These are phyloP conservation scores for Aspergillus brunneoviolaceus DNA, from an alignment of 2,329 filamentous ascomycete species.

Conservation along the genomic window DNA sequence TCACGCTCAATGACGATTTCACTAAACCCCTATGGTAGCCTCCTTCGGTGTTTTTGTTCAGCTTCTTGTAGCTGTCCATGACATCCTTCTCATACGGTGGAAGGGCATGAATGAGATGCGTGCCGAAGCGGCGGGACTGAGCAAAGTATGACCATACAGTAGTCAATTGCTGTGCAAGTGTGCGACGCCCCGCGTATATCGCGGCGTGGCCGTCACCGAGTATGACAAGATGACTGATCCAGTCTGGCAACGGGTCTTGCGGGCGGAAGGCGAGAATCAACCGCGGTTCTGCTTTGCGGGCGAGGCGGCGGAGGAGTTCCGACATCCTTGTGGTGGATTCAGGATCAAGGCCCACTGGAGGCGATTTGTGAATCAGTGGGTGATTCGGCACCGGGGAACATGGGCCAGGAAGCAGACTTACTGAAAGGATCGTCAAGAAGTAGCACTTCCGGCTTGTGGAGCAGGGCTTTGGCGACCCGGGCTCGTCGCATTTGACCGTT, in stretches of 20 bases:
- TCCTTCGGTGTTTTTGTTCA: not conserved
- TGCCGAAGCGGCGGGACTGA: too few relatives aligned
- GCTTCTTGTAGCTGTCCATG: not conserved
- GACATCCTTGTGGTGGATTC: slow-evolving; percentile 72
- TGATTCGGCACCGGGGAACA: slow-evolving; percentile 1
- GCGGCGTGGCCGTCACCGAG: slow-evolving; percentile 67
- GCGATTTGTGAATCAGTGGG: slow-evolving; percentile 19
- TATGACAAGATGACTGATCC: slow-evolving; percentile 83
- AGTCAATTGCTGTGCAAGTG: too few relatives aligned
- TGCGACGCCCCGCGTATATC: slow-evolving; percentile 63
- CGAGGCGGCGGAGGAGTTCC: slow-evolving; percentile 66
- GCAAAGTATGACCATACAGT: too few relatives aligned
- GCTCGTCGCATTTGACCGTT: slow-evolving; percentile 89
- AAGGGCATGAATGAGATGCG: too few relatives aligned
- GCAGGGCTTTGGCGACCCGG: slow-evolving; percentile 80
- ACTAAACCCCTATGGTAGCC: too few relatives aligned
- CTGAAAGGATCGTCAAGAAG: slow-evolving; percentile 91
- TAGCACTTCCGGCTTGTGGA: slow-evolving; percentile 75
- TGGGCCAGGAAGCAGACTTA: slow-evolving; percentile 32
- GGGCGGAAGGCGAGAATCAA: slow-evolving; percentile 76
- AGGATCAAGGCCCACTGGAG: slow-evolving; percentile 79
- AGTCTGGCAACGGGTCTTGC: slow-evolving; percentile 82
- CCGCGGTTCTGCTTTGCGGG: slow-evolving; percentile 65
- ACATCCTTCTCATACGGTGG: not conserved
- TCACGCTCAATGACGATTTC: not conserved